Percentiles rank a stretch among this genome's conserved stretches.
phyloP scores from a whole-genome alignment of 2,329 filamentous ascomycete genomes.

The Diaporthe sp. region DNA sequence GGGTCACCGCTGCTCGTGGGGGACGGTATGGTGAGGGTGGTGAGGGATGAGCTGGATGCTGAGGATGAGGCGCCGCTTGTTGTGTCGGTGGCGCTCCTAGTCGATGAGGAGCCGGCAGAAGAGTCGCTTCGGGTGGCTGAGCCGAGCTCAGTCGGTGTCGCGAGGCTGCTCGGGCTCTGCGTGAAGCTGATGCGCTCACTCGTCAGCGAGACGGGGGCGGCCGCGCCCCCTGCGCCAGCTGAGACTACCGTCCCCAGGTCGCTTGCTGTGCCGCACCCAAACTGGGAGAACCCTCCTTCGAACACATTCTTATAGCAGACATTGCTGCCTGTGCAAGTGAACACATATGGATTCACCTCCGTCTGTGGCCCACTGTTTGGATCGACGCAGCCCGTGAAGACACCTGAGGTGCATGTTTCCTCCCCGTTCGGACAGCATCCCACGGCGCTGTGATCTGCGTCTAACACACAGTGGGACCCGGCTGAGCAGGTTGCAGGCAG shows the following conservation, averaged over 20 bases:
- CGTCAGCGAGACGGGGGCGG: conserved; percentile 53
- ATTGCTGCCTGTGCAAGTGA: conserved; percentile 64
- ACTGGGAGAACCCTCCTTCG: conserved; percentile 69
- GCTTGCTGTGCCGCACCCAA: conserved; percentile 67
- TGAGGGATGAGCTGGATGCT: conserved; percentile 35
- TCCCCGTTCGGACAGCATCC: conserved; percentile 69
- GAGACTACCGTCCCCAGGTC: conserved; percentile 64
- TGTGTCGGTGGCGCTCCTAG: not conserved
- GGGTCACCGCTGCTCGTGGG: conserved; percentile 33
- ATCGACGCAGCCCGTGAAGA: conserved; percentile 72
- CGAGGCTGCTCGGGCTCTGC: conserved; percentile 54
- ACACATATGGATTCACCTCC: conserved; percentile 69
- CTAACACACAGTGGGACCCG: conserved; percentile 71
- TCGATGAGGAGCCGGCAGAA: conserved; percentile 38
- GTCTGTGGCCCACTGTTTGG: conserved; percentile 63
- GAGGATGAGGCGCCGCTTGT: conserved; percentile 34
- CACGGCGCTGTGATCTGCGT: conserved; percentile 62
- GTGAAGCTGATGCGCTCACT: conserved; percentile 59
- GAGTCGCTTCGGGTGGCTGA: conserved; percentile 45
- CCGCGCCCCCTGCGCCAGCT: conserved; percentile 60
- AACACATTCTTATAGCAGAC: conserved; percentile 71
- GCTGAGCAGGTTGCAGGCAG: conserved; percentile 70
- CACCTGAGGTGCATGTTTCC: conserved; percentile 65
- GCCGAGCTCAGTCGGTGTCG: conserved; percentile 59
- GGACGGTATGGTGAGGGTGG: conserved; percentile 42